Evolutionary conservation across 148 eudicot species (phyloP), one percentile per base, ranked within the genome.

Genomic region (Polygonum maritimum): DNA sequence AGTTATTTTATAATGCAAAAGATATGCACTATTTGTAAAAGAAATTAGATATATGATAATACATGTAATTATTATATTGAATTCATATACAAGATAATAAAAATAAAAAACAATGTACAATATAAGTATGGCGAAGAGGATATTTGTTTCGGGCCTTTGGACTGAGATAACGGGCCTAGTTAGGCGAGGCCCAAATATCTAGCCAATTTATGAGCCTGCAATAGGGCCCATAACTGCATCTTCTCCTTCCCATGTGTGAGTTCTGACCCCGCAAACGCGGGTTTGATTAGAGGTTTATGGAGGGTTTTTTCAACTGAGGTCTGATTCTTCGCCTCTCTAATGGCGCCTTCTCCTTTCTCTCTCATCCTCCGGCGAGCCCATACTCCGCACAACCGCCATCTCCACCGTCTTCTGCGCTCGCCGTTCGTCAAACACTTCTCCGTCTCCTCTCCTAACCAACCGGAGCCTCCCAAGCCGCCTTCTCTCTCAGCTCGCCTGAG

Each of bases 401-500:
- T 49, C 36, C 78, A 67, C 57, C 80, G 49, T 63, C 39, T 75
- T 49, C 51, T 75, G 63, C 79, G 75, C 33, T 69, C 85, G 41
- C 41, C 54, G n/a, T 13, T 74, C 58, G 73, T 52, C 26, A 73
- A 58, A 26, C 36, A 48, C 76, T 79, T 80, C 83, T 82, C 84
- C 79, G 83, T 26, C 13, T 81, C 69, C 38, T 78, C 78, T 41
- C 79, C 51, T 48, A 60, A 74, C 40, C 19, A 78, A 2, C 54
- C 84, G 1, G 63, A 80, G 35, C 75, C 87, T 22, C 82, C 88
- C 16, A 87, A 85, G 48, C 87, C 91, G 75, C 54, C 87, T 16
- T 88, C 97, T 0, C 92, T 92, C 40, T 86, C 98, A 0, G 85
- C 96, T 31, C 92, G 98, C 10, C 83, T 95, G 79, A 90, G 94